Base-by-base conservation (phyloP, 768 basidiomycete species). In the Leccinum sublutescens region DNA sequence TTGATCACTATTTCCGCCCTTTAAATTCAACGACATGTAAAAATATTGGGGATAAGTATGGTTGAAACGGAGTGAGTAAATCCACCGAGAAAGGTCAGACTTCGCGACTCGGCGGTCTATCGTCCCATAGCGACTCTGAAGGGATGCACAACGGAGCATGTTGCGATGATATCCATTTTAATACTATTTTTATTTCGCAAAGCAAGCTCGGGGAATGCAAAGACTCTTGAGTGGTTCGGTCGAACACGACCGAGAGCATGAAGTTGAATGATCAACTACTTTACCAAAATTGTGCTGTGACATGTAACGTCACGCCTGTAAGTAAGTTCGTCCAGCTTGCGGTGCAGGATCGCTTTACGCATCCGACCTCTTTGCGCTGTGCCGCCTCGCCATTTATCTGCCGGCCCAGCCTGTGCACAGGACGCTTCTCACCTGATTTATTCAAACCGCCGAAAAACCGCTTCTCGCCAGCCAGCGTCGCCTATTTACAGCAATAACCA, bases 271-370 rank as follows among this genome's bases (percentile, higher is more conserved):
- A 69, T 69, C 68, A 69, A 71, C 68, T 69, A 71, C 69, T 59
- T 69, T 69, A 71, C 68, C 59, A 61, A 66, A 69, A 71, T 55
- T 36, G 72, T 64, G 52, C 54, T 59, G 72, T 74, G 72, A 74
- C 72, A n/a, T 17, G 71, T 66, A 69, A 74, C 73, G 74, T 74
- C 72, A 74, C 72, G 62, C 63, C 33, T 48, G 69, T 73, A 75
- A 74, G 72, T 74, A 74, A 67, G 72, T 74, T 74, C 72, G 68
- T 71, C 59, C 63, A 54, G 60, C 66, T 58, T 63, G 63, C 56
- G 11, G 62, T 74, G 60, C 63, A 65, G 61, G 64, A 64, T 67
- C 68, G 54, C 66, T 65, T 63, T 74, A 59, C 33, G 53, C 65
- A 62, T 62, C 64, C 65, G 54, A 64, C 68, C 36, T 57, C 68